Conservation (phyloP, 306 rosid genomes). For the Lagenaria siceraria region DNA sequence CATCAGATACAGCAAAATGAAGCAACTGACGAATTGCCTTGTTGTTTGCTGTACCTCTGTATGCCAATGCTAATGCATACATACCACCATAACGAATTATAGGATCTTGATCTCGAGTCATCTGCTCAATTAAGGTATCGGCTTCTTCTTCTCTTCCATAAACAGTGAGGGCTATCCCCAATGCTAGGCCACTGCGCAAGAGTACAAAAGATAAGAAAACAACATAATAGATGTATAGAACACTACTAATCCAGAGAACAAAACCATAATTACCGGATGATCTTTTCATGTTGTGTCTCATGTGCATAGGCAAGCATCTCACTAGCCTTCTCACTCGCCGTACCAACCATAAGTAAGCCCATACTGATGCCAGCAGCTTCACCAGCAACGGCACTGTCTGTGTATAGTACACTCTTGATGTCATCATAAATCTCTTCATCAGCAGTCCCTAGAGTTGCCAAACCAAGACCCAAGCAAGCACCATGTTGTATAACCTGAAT, state of each 20-base stretch:
- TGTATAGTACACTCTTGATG: conserved; percentile 70
- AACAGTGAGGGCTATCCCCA: conserved; percentile 93
- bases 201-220: conserved; percentile 2
- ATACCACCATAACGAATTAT: conserved; percentile 94
- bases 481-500: conserved; percentile 92
- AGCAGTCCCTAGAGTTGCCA: conserved; percentile 91
- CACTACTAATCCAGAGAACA: neutral
- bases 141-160: conserved; percentile 99
- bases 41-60: conserved; percentile 91
- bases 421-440: conserved; percentile 86
- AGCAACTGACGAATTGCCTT: conserved; percentile 91
- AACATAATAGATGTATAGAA: neutral
- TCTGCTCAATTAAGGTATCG: conserved; percentile 89
- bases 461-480: conserved; percentile 98
- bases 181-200: conserved; percentile 63
- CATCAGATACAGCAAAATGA: conserved; percentile 97
- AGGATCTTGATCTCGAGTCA: conserved; percentile 97
- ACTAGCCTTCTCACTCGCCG: conserved; percentile 91
- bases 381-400: conserved; percentile 97
- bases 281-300: conserved; percentile 93
- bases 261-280: conserved; percentile 46
- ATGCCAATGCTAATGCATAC: conserved; percentile 97
- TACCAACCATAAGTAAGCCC: conserved; percentile 99
- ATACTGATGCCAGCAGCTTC: conserved; percentile 97
- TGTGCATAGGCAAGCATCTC: conserved; percentile 97